phyloP scores from a whole-genome alignment of 495 filamentous ascomycete species.

The Penicillium alfredii region DNA sequence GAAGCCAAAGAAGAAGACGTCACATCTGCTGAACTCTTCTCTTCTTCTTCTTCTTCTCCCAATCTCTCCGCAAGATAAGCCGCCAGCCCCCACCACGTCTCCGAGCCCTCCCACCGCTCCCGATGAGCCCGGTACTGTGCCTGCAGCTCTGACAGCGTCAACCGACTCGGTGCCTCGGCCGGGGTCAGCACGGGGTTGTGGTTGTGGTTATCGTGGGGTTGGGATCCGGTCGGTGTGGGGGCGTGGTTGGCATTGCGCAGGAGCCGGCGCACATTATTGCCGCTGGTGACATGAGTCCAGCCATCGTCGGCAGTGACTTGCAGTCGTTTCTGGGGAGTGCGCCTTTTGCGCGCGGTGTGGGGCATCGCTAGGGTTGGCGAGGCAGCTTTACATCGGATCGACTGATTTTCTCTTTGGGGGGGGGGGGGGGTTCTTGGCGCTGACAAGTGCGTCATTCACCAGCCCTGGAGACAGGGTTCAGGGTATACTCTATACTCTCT shows the following conservation, averaged over 20 bases:
- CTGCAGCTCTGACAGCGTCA: slow-evolving; percentile 37
- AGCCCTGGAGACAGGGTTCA: too few relatives aligned
- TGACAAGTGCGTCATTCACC: too few relatives aligned
- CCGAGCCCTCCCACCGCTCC: slow-evolving; percentile 26
- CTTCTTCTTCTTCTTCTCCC: background rate
- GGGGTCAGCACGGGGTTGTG: slow-evolving; percentile 12
- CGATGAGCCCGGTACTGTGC: slow-evolving; percentile 26
- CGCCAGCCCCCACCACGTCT: slow-evolving; percentile 19
- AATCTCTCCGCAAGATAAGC: slow-evolving; percentile 4
- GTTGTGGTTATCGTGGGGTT: too few relatives aligned
- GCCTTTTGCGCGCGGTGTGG: slow-evolving; percentile 42
- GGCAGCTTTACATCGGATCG: too few relatives aligned
- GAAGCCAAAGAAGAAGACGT: background rate
- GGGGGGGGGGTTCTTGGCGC: too few relatives aligned
- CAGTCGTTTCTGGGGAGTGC: slow-evolving; percentile 33
- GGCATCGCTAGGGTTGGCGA: slow-evolving; percentile 41
- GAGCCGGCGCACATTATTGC: slow-evolving; percentile 21
- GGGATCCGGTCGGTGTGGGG: too few relatives aligned
- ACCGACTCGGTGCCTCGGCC: slow-evolving; percentile 26
- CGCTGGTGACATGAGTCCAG: slow-evolving; percentile 51
- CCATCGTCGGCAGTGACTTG: slow-evolving; percentile 45
- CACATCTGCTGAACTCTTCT: too few relatives aligned
- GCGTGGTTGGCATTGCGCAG: slow-evolving; percentile 6
- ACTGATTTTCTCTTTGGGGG: too few relatives aligned
- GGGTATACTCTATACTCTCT: too few relatives aligned